phyloP scores from a whole-genome alignment of 192 early-diverging fungal species.

The Linnemannia exigua region DNA sequence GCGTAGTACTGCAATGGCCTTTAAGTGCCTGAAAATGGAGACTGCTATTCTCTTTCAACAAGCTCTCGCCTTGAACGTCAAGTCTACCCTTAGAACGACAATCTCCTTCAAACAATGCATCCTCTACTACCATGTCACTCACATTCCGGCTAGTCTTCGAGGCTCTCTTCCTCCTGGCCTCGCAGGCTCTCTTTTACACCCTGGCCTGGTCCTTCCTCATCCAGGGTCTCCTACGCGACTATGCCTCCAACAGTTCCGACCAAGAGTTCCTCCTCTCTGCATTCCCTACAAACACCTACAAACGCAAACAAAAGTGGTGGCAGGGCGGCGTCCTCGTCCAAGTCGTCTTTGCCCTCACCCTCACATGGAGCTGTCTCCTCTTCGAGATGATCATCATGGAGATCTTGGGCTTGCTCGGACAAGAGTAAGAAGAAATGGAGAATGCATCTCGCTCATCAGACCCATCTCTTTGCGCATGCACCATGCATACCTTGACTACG shows the following conservation, averaged over 20 bases:
- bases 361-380: conserved; percentile 82
- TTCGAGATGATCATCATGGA: conserved; percentile 90
- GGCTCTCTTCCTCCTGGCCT: conserved; percentile 69
- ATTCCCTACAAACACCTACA: conserved; percentile 49
- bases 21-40: not conserved
- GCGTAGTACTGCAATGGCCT: not conserved
- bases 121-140: conserved; percentile 24
- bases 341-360: conserved; percentile 80
- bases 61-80: not conserved
- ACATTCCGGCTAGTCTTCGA: conserved; percentile 58
- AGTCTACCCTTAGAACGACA: not conserved
- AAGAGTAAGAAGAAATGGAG: conserved; percentile 55
- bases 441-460: not conserved
- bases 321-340: conserved; percentile 75
- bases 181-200: conserved; percentile 77
- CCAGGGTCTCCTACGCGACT: conserved; percentile 77
- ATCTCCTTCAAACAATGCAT: not conserved
- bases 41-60: not conserved
- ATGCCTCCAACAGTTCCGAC: conserved; percentile 66
- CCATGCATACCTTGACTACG: not conserved
- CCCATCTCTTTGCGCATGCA: not conserved
- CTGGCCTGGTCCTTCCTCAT: conserved; percentile 80
- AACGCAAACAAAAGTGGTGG: conserved; percentile 56
- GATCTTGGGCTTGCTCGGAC: conserved; percentile 77
- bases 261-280: conserved; percentile 53